Base-by-base conservation (phyloP, 2,329 filamentous ascomycete genomes). In the Neurospora sp. region DNA sequence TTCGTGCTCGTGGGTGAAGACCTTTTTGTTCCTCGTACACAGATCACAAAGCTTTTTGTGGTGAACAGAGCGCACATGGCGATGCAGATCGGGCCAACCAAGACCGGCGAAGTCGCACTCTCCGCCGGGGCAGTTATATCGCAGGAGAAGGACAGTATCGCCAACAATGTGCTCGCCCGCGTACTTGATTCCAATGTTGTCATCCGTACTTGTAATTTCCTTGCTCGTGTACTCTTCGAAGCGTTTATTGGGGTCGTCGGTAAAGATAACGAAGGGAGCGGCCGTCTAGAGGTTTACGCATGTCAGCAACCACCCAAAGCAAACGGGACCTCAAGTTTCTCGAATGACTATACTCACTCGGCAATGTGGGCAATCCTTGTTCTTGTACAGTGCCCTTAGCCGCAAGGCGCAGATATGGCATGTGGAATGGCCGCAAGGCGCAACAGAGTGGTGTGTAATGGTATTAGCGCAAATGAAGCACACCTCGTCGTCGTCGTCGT, bases 391-490 rank as follows among this genome's bases (percentile, higher is more conserved):
- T 0, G 95, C 96, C 75, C 96, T 88, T 87, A 98, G 88, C 71
- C 96, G 88, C 75, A 99, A 82, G 10, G 93, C 91, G 80, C 96
- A 99, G 74, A 98, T 97, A 81, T 99, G 96, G 79, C 96, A 99
- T 67, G 95, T 97, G 70, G 92, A 88, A 81, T 99, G 96, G 80
- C 97, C 98, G 82, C 96, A 99, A 23, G 96, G 95, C 39, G 94
- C 89, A 73, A 99, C 89, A 10, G 94, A 91, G 75, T 92, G 89
- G 82, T 98, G 93, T 67, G 91, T 88, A 66, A 99, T 90, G 2
- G 90, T 88, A 74, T 94, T 97, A 70, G 96, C 95, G 81, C 96
- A 99, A 77, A 99, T 99, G 81, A 98, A 98, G 87, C 96, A 99
- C 72, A 97, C 87, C 72, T 97, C 93, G 36, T 85, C 90, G 69